Conservation (phyloP, 495 filamentous ascomycete genomes). For the Lophium mytilinum region DNA sequence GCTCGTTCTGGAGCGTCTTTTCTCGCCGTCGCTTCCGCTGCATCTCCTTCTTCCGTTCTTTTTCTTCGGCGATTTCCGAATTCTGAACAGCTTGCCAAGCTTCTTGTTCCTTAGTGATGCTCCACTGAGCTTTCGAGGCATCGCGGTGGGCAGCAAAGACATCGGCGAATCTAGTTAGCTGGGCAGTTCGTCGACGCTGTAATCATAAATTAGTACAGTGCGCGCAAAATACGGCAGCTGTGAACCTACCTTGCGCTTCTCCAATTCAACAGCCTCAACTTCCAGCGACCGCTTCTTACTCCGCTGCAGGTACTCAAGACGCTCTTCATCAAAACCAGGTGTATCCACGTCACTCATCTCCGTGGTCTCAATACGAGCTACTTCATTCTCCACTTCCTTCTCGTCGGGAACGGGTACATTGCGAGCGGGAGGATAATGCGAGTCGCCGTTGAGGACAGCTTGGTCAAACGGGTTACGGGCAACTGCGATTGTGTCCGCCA, state of each 20-base stretch:
- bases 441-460: conserved; percentile 14
- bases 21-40: conserved; percentile 95
- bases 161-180: conserved; percentile 42
- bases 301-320: conserved; percentile 45
- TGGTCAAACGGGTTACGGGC: conserved; percentile 6
- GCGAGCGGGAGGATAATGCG: conserved; percentile 43
- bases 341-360: conserved; percentile 61
- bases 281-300: conserved; percentile 46
- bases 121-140: conserved; percentile 46
- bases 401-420: conserved; percentile 42
- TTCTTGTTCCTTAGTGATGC: conserved; percentile 50
- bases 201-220: background rate
- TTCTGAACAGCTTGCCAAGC: conserved; percentile 80
- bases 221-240: too few species aligned
- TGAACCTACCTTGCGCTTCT: conserved; percentile 27
- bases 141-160: conserved; percentile 48
- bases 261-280: conserved; percentile 14
- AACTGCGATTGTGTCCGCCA: background rate
- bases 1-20: conserved; percentile 80
- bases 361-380: conserved; percentile 57
- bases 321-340: conserved; percentile 53
- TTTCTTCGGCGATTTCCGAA: conserved; percentile 86
- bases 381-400: conserved; percentile 55
- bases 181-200: conserved; percentile 49
- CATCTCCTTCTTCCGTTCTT: conserved; percentile 99